Evolutionary conservation across 2,329 filamentous ascomycete species (phyloP).

Genomic region (Nemania abortiva): DNA sequence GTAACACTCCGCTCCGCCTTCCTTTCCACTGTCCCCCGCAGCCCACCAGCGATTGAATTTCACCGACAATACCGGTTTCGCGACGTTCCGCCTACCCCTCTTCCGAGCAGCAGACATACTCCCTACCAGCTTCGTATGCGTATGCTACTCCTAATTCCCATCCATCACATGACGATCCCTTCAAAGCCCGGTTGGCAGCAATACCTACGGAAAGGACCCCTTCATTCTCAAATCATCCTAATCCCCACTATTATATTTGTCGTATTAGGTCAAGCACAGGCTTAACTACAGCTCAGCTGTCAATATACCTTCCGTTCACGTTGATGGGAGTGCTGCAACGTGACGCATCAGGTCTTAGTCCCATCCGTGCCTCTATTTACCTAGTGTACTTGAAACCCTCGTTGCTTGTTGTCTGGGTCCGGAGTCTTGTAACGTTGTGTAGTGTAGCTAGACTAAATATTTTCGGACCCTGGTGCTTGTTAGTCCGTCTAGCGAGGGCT

Average conservation of each 20-base stretch:
- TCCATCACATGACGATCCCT: conserved; percentile 1
- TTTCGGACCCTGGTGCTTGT: conserved; percentile 29
- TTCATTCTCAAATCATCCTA: conserved; percentile 1
- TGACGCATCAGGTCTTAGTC: conserved; percentile 32
- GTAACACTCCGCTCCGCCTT: conserved; percentile 42
- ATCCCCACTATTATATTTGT: not conserved
- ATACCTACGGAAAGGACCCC: not conserved
- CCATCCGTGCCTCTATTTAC: conserved; percentile 7
- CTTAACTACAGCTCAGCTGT: conserved; percentile 19
- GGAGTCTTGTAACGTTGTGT: conserved; percentile 35
- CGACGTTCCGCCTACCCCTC: conserved; percentile 18
- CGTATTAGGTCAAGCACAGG: conserved; percentile 8
- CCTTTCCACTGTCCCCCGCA: conserved; percentile 38
- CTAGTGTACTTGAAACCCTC: conserved; percentile 17
- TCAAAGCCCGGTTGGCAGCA: not conserved
- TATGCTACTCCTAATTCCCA: not conserved
- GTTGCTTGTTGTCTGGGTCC: conserved; percentile 25
- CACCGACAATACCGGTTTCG: conserved; percentile 31
- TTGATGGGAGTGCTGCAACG: conserved; percentile 33
- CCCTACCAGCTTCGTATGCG: not conserved
- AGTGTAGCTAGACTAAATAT: conserved; percentile 14
- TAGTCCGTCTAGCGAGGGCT: conserved; percentile 27
- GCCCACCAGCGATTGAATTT: conserved; percentile 39
- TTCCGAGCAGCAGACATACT: not conserved
- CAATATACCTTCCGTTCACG: conserved; percentile 22